phyloP scores from a whole-genome alignment of 495 filamentous ascomycete species.

The Aspergillus conjunctus region DNA sequence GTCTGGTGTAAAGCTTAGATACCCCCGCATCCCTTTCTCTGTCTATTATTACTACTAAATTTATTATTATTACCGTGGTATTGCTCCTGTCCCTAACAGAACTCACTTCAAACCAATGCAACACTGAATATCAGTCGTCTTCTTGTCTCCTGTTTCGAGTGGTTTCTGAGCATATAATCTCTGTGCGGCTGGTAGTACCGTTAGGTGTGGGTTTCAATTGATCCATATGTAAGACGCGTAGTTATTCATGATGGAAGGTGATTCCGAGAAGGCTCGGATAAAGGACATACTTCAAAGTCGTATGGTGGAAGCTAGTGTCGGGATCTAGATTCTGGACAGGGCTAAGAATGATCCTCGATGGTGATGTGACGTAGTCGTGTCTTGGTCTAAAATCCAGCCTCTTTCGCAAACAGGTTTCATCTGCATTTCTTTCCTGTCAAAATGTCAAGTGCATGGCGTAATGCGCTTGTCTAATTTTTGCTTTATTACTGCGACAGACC shows the following conservation, averaged over 20 bases:
- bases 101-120: neutral
- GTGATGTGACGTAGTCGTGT: neutral
- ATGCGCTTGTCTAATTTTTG: neutral
- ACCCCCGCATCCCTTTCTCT: slow-evolving; percentile 22
- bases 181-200: too few species aligned
- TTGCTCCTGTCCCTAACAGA: slow-evolving; percentile 19
- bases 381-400: neutral
- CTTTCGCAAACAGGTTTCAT: neutral
- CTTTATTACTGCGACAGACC: neutral
- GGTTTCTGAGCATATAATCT: too few species aligned
- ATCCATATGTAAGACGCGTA: too few species aligned
- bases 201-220: too few species aligned
- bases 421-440: neutral
- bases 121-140: slow-evolving; percentile 2
- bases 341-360: neutral
- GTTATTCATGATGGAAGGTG: too few species aligned
- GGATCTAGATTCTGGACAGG: neutral
- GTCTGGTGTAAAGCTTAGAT: slow-evolving; percentile 27
- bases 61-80: slow-evolving; percentile 20
- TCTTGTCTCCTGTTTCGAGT: neutral
- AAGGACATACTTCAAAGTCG: neutral
- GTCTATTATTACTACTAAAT: slow-evolving; percentile 21
- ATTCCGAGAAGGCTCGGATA: too few species aligned
- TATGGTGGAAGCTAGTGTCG: neutral
- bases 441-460: neutral